Conservation (phyloP, 164 flowering plant species). For the Vitis cinerea region DNA sequence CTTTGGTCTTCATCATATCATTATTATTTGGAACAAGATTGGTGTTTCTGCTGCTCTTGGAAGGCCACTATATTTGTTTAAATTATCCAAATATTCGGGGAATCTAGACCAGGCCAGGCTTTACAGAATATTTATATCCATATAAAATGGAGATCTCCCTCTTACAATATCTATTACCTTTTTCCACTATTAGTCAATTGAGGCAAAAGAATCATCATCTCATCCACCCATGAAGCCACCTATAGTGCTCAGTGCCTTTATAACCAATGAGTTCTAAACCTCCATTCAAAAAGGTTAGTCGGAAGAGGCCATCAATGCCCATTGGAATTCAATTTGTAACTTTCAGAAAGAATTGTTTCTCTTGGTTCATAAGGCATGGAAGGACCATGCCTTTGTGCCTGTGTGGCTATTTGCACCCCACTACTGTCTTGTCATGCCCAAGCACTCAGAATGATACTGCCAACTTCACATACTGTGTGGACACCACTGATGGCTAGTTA, state of each 20-base stretch:
- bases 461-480: too few species aligned
- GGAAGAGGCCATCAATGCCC: background rate
- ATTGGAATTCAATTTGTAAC: background rate
- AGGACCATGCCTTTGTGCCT: too few species aligned
- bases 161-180: background rate
- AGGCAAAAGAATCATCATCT: background rate
- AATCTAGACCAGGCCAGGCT: background rate
- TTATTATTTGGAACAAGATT: too few species aligned
- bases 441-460: too few species aligned
- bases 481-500: too few species aligned
- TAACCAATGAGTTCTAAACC: background rate
- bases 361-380: background rate
- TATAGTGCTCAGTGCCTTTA: too few species aligned
- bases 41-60: too few species aligned
- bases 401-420: too few species aligned
- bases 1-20: too few species aligned
- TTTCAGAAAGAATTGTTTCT: background rate
- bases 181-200: background rate
- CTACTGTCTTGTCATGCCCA: too few species aligned
- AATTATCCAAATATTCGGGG: slow-evolving; percentile 4
- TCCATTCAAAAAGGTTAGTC: background rate
- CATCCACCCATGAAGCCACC: background rate
- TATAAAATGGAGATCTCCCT: too few species aligned
- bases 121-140: too few species aligned
- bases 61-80: background rate